Conservation (phyloP, 148 eudicot genomes). For the Spergularia marina region DNA sequence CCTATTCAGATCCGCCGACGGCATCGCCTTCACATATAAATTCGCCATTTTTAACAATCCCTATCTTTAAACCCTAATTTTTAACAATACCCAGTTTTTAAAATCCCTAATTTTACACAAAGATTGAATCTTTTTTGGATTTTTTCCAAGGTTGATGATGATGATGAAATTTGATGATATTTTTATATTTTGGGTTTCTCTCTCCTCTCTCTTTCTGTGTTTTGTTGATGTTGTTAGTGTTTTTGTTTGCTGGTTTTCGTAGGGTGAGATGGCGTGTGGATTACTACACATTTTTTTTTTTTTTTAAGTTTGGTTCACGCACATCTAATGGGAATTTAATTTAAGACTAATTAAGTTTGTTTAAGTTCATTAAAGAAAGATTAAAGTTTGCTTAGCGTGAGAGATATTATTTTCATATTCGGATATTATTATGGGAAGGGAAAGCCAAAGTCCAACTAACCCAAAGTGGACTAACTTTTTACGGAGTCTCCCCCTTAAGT, state of each 20-base stretch:
- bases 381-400: background rate
- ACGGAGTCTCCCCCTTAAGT: too few species aligned
- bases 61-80: conserved; percentile 18
- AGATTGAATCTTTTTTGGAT: too few species aligned
- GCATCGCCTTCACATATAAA: conserved; percentile 68
- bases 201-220: background rate
- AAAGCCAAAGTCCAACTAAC: background rate
- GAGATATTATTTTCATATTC: background rate
- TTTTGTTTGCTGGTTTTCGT: background rate
- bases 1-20: conserved; percentile 76
- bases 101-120: too few species aligned
- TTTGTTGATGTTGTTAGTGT: background rate
- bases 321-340: too few species aligned
- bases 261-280: too few species aligned
- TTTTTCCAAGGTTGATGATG: too few species aligned
- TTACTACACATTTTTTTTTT: too few species aligned
- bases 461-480: background rate
- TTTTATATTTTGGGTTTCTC: background rate
- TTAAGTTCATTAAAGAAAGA: background rate
- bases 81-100: background rate
- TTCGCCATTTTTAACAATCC: conserved; percentile 45
- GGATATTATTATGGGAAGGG: too few species aligned
- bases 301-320: too few species aligned
- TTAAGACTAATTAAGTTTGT: background rate
- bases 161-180: too few species aligned